Base-by-base conservation (phyloP, 768 basidiomycete genomes). In the Astraeus odoratus region DNA sequence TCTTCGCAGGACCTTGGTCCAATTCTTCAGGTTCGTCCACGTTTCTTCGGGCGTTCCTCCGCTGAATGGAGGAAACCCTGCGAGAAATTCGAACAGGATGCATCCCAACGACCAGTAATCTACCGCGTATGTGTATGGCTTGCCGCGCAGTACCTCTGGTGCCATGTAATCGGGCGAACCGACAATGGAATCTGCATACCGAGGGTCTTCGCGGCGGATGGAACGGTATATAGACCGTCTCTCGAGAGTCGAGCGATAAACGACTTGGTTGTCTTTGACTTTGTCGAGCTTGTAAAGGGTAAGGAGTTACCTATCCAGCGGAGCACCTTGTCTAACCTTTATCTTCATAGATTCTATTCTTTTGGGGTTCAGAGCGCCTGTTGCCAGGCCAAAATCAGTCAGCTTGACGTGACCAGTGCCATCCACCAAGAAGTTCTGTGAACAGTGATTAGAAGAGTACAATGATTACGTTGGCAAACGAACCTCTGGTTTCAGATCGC, bases 141-240 rank as follows among this genome's bases (percentile, higher is more conserved):
- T 92, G 27, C 88, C 95, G 23, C 94, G 80, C 20, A 97, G 76
- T 18, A 97, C 93, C 59, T 92, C 89, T 0, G 89, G 87, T 1
- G 96, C 81, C 96, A 99, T 98, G 66, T 99, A 99, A 65, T 99
- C 96, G 0, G 96, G 95, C 1, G 90, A 94, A 6, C 96, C 96
- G 25, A 99, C 96, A 49, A 98, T 88, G 12, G 93, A 96, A 60
- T 99, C 93, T 16, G 96, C 96, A 54, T 92, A 95, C 34, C 94
- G 82, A 5, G 90, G 82, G 56, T 97, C 91, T 58, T 86, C 83
- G 49, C 86, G 81, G 5, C 95, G 78, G 58, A 98, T 80, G 37
- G 90, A 92, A 44, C 88, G 86, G 67, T 97, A 99, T 50, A 98
- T 81, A 16, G 92, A 94, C 44, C 94, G 83, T 48, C 95, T 79